Base-by-base conservation (phyloP, 208 protist species). In the Entamoeba invadens region DNA sequence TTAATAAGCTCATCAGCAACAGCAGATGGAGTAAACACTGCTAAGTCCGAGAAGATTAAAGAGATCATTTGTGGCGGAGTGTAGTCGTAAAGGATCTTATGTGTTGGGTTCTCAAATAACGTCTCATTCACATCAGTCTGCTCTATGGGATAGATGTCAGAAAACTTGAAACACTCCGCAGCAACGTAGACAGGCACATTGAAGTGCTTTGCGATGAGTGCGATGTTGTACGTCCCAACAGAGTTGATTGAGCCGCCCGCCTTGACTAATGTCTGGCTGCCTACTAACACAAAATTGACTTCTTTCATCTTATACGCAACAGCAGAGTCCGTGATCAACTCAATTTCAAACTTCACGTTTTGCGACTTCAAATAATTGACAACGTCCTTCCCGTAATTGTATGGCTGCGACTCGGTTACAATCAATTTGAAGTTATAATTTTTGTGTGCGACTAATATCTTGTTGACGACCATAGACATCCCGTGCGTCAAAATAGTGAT, bases 1-100 rank as follows among this genome's bases (percentile, higher is more conserved):
- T 98, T 97, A 93, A 99, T 99, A 94, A 99, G 97, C 95, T 99
- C 98, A 95, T 99, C 98, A 18, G 97, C 98, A 0, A 99, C 98
- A 12, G 98, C 98, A 14, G 98, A 98, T 4, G 99, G 98, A 10
- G 99, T 99, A 95, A 99, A 97, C 25, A 99, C 98, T 45, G 98
- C 98, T 18, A 99, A 95, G 94, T 99, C 98, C 2, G 98, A 99
- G 94, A 99, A 99, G 94, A 99, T 97, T 21, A 99, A 95, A 4
- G 95, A 96, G 46, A 98, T 98, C 94, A 97, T 97, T 35, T 95
- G 47, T 31, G 97, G 97, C 42, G 97, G 97, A 16, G 97, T 98
- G 95, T 97, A 98, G 94, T 98, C 97, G 47, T 42, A 93, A 45
- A 93, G 44, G 45, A 42, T 47, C 44, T 46, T 57, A 18, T 93